These are phyloP conservation scores for Phyllosticta ampelicida DNA, from an alignment of 2,329 filamentous ascomycete species.

Conservation along the genomic window DNA sequence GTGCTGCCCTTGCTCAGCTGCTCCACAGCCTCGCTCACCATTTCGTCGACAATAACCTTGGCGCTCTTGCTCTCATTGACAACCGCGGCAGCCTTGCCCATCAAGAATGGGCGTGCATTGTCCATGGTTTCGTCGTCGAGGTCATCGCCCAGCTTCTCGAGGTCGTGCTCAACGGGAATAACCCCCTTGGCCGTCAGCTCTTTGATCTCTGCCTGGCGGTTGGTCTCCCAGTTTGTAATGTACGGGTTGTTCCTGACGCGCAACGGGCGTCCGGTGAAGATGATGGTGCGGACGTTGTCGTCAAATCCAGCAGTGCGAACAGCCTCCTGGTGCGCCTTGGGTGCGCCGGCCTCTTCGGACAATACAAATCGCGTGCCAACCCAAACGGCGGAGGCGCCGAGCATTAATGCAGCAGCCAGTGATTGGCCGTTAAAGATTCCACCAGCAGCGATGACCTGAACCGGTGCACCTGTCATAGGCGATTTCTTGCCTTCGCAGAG, in stretches of 20 bases:
- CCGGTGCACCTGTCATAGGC: constrained; percentile 73
- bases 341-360: constrained; percentile 85
- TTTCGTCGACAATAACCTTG: constrained; percentile 88
- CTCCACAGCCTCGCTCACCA: constrained; percentile 69
- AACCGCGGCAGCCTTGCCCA: constrained; percentile 94
- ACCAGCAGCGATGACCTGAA: constrained; percentile 87
- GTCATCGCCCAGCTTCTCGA: constrained; percentile 64
- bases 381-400: constrained; percentile 89
- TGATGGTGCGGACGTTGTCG: constrained; percentile 93
- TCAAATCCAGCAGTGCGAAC: constrained; percentile 86
- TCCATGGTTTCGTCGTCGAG: constrained; percentile 77
- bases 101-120: constrained; percentile 80
- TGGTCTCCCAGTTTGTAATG: constrained; percentile 92
- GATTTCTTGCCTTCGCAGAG: constrained; percentile 71
- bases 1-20: constrained; percentile 59
- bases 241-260: constrained; percentile 90
- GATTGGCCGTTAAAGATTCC: constrained; percentile 90
- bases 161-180: constrained; percentile 87
- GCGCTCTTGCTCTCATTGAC: constrained; percentile 87
- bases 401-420: constrained; percentile 80
- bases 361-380: constrained; percentile 94
- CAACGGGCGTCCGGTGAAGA: constrained; percentile 93
- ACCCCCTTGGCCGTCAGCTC: constrained; percentile 78
- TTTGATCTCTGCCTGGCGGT: constrained; percentile 83
- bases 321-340: constrained; percentile 88